Evolutionary conservation across 768 basidiomycete genomes (phyloP).

Genomic region (Xerocomellus intermedius): DNA sequence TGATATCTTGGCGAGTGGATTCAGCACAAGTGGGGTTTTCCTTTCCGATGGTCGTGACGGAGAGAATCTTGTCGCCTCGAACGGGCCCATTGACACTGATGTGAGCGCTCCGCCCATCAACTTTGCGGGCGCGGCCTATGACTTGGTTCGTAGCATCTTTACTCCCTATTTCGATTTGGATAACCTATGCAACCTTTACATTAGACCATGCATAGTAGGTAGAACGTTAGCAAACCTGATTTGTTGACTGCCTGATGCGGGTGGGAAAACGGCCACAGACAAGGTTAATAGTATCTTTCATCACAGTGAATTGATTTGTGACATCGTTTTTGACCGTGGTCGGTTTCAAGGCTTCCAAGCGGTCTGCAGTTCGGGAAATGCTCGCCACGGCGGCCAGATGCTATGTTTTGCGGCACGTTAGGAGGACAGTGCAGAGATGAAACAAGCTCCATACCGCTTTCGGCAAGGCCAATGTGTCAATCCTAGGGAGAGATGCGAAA

Average conservation of each 20-base stretch:
- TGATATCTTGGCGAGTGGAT: conserved; percentile 17
- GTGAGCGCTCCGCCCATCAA: conserved; percentile 38
- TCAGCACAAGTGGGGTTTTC: conserved; percentile 59
- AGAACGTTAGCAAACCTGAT: conserved; percentile 37
- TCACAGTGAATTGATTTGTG: conserved; percentile 21
- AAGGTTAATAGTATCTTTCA: conserved; percentile 35
- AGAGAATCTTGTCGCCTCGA: conserved; percentile 14
- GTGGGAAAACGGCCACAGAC: conserved; percentile 43
- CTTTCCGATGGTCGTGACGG: conserved; percentile 51
- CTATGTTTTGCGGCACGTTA: conserved; percentile 25
- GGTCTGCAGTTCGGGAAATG: conserved; percentile 43
- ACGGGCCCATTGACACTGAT: conserved; percentile 29
- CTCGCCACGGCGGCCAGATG: conserved; percentile 46
- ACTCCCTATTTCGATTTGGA: conserved; percentile 19
- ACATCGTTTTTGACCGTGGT: conserved; percentile 43
- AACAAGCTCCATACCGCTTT: conserved; percentile 25
- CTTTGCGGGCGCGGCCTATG: conserved; percentile 21
- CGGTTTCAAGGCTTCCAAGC: conserved; percentile 50
- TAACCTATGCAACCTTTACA: conserved; percentile 8
- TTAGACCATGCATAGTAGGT: too few species aligned
- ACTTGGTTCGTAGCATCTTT: conserved; percentile 4
- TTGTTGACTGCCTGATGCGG: conserved; percentile 36
- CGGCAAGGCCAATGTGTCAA: conserved; percentile 29
- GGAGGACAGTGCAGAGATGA: not conserved
- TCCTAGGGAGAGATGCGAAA: conserved; percentile 16